These are phyloP conservation scores for Penicillium silybi DNA, from an alignment of 495 filamentous ascomycete genomes.

Conservation along the genomic window DNA sequence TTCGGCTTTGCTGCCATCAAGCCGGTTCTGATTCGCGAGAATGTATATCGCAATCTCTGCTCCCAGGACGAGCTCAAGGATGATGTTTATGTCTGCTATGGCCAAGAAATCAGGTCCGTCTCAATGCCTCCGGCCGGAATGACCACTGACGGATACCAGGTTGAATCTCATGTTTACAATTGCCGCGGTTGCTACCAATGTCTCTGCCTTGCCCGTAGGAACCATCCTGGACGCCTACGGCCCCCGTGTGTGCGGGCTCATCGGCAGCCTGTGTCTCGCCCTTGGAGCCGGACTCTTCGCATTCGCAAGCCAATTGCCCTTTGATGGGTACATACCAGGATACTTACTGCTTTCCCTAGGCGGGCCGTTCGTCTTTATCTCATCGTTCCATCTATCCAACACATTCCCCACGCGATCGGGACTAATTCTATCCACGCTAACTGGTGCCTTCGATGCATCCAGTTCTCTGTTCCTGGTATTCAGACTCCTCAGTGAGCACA, in stretches of 20 bases:
- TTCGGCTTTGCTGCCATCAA: constrained; percentile 76
- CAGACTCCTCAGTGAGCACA: constrained; percentile 66
- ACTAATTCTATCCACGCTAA: constrained; percentile 77
- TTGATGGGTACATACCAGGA: constrained; percentile 72
- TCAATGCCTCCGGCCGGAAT: background rate
- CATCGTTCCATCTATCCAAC: constrained; percentile 89
- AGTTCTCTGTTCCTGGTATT: constrained; percentile 88
- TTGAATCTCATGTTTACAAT: constrained; percentile 88
- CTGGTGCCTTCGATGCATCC: constrained; percentile 85
- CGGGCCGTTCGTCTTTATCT: constrained; percentile 87
- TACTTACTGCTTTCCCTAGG: constrained; percentile 82
- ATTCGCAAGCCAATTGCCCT: constrained; percentile 56
- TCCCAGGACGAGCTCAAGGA: constrained; percentile 54
- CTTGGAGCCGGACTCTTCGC: constrained; percentile 69
- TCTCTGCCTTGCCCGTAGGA: constrained; percentile 65
- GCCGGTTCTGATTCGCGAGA: constrained; percentile 61
- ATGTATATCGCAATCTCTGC: constrained; percentile 60
- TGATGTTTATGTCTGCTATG: constrained; percentile 62
- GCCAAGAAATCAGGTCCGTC: constrained; percentile 67
- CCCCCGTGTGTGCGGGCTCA: constrained; percentile 69
- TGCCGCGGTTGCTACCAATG: constrained; percentile 65
- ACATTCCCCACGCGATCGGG: constrained; percentile 84
- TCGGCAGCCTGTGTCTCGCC: constrained; percentile 65
- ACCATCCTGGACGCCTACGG: constrained; percentile 82
- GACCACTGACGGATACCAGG: constrained; percentile 12